Conservation (phyloP, 495 filamentous ascomycete species). For the Lentithecium fluviatile region DNA sequence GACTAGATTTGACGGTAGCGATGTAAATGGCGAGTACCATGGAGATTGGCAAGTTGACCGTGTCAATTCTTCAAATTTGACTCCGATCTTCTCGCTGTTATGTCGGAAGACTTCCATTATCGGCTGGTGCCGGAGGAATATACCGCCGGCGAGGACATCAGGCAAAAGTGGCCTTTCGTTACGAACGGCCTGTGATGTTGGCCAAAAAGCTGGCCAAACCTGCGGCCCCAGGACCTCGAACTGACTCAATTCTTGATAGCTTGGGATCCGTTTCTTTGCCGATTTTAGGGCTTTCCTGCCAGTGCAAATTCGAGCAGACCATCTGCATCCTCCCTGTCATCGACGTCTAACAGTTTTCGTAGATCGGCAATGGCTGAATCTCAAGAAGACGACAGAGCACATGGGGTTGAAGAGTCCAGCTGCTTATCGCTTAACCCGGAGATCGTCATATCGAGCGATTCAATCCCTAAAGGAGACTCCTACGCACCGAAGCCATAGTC, state of each 20-base stretch:
- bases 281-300: not conserved
- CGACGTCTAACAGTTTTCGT: not conserved
- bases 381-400: not conserved
- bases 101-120: not conserved
- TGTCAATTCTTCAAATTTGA: not conserved
- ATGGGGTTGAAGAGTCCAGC: not conserved
- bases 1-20: not conserved
- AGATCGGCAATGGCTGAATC: not conserved
- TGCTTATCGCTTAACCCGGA: too few species aligned
- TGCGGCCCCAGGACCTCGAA: not conserved
- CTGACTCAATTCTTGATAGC: not conserved
- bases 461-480: too few species aligned
- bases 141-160: not conserved
- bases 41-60: conserved; percentile 4
- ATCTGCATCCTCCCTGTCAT: not conserved
- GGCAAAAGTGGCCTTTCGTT: not conserved
- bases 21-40: not conserved
- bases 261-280: not conserved
- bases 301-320: conserved; percentile 2
- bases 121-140: conserved; percentile 10
- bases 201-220: not conserved
- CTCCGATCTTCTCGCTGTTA: conserved; percentile 5
- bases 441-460: too few species aligned
- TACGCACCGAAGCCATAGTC: not conserved
- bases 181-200: not conserved